A percentile compares a stretch with the other conserved stretches of the same genome.
These are phyloP conservation scores for Thalassiosira hispida DNA, from an alignment of 352 stramenopile genomes.

Conservation along the genomic window DNA sequence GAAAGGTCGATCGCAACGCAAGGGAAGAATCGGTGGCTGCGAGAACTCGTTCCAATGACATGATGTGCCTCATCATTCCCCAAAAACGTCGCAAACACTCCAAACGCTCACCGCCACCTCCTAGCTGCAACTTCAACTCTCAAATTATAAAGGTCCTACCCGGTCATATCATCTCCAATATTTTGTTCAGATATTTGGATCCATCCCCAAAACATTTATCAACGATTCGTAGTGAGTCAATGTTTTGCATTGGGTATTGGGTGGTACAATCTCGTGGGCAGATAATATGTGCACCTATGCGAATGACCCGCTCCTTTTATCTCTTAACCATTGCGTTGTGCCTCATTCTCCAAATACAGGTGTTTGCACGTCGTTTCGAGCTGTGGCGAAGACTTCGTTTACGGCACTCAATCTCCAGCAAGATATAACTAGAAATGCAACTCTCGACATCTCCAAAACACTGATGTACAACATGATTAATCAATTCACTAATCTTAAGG, in stretches of 20 bases:
- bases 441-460: neutral
- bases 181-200: slow-evolving; percentile 12
- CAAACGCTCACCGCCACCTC: too few relatives aligned
- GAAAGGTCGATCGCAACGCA: too few relatives aligned
- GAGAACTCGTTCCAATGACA: too few relatives aligned
- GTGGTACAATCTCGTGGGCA: neutral
- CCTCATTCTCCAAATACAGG: neutral
- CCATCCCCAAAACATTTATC: slow-evolving; percentile 10
- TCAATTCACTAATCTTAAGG: slow-evolving; percentile 18
- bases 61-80: too few relatives aligned
- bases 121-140: neutral
- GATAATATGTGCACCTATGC: neutral
- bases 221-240: slow-evolving; percentile 13
- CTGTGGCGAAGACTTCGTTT: neutral
- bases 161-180: slow-evolving; percentile 10
- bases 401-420: neutral
- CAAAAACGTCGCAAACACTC: too few relatives aligned
- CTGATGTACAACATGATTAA: slow-evolving; percentile 7
- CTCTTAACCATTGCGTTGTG: neutral
- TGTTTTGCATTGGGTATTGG: neutral
- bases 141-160: neutral
- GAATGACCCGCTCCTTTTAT: neutral
- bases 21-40: too few relatives aligned
- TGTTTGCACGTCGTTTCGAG: slow-evolving; percentile 8
- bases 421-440: slow-evolving; percentile 4